Percentiles rank a stretch among this genome's conserved stretches.
Conservation (phyloP, 2,329 filamentous ascomycete genomes). For the Scedosporium minutisporum region DNA sequence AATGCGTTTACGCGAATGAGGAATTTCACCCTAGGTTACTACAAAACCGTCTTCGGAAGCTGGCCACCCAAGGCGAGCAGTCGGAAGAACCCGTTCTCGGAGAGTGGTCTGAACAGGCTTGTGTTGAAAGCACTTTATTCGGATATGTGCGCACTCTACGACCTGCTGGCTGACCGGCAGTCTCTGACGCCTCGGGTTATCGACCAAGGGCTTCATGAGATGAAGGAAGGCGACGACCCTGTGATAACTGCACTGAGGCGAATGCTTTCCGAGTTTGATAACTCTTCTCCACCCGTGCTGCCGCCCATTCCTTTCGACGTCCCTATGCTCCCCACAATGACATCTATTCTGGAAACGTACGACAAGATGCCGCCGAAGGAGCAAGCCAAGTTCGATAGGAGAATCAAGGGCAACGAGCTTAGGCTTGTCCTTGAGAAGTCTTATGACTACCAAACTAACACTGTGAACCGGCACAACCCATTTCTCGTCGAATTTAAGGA, state of each 20-base stretch:
- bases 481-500: conserved; percentile 63
- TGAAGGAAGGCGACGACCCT: conserved; percentile 48
- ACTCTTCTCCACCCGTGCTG: conserved; percentile 77
- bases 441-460: conserved; percentile 62
- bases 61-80: conserved; percentile 89
- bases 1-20: conserved; percentile 65
- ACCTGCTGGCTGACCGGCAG: conserved; percentile 73
- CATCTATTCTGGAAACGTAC: conserved; percentile 55
- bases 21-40: conserved; percentile 60
- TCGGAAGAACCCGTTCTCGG: conserved; percentile 84
- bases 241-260: conserved; percentile 63
- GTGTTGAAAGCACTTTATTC: conserved; percentile 75
- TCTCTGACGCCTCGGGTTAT: conserved; percentile 69
- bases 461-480: conserved; percentile 35
- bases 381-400: conserved; percentile 61
- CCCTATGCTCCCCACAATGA: conserved; percentile 65
- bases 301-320: conserved; percentile 87
- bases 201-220: conserved; percentile 28
- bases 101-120: conserved; percentile 75
- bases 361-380: conserved; percentile 59
- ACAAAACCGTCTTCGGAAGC: conserved; percentile 48
- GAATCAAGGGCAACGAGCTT: conserved; percentile 70
- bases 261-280: conserved; percentile 80
- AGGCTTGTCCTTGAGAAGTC: conserved; percentile 67
- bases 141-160: conserved; percentile 80